These are phyloP conservation scores for Polysphondylium violaceum DNA, from an alignment of 78 protist species.

Conservation along the genomic window DNA sequence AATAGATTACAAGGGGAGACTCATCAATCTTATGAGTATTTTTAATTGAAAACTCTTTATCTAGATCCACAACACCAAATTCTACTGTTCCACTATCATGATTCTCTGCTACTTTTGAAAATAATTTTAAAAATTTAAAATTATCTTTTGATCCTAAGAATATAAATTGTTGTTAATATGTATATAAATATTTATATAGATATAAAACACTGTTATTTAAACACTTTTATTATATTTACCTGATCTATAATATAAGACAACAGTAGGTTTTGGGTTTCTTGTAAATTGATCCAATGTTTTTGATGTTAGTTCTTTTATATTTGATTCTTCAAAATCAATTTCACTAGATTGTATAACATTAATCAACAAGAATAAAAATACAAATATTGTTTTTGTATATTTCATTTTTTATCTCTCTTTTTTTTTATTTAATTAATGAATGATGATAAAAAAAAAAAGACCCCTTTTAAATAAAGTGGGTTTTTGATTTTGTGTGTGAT, in stretches of 20 bases:
- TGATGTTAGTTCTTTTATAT: neutral
- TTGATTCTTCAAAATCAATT: constrained; percentile 5
- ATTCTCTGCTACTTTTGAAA: constrained; percentile 16
- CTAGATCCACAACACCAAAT: constrained; percentile 49
- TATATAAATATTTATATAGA: neutral
- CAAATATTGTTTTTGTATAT: neutral
- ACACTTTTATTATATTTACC: neutral
- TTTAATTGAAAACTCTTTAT: constrained; percentile 9
- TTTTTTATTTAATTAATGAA: too few relatives aligned
- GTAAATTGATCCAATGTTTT: constrained; percentile 1
- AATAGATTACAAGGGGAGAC: constrained; percentile 29
- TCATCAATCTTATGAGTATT: neutral
- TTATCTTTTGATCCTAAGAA: constrained; percentile 53
- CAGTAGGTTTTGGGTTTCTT: neutral
- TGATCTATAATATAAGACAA: constrained; percentile 31
- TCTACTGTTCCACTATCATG: constrained; percentile 12
- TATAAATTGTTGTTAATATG: constrained; percentile 1
- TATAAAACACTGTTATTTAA: neutral
- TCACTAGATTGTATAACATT: neutral
- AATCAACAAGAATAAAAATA: neutral
- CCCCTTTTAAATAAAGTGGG: too few relatives aligned
- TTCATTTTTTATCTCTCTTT: neutral
- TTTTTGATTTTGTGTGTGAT: too few relatives aligned
- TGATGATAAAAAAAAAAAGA: too few relatives aligned
- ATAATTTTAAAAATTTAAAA: constrained; percentile 23